Evolutionary conservation across 768 basidiomycete species (phyloP).

Genomic region (Suillus clintonianus): DNA sequence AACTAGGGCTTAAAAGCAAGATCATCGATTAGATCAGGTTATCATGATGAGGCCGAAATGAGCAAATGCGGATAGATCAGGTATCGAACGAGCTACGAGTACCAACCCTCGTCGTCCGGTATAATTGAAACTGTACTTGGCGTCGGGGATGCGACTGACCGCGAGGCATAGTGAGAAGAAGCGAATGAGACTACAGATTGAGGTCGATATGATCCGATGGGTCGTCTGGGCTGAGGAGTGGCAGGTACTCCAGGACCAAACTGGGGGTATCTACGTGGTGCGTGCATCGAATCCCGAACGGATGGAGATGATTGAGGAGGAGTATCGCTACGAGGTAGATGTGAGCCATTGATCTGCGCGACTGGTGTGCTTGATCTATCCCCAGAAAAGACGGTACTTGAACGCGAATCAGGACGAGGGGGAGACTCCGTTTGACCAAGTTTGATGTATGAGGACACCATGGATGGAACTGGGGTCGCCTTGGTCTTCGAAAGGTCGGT

Average conservation of each 20-base stretch:
- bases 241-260: slow-evolving; percentile 14
- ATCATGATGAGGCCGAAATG: slow-evolving; percentile 9
- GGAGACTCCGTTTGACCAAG: slow-evolving; percentile 39
- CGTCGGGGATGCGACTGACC: slow-evolving; percentile 64
- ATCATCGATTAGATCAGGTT: slow-evolving; percentile 4
- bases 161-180: slow-evolving; percentile 28
- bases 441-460: slow-evolving; percentile 45
- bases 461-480: slow-evolving; percentile 25
- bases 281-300: slow-evolving; percentile 76
- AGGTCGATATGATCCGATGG: slow-evolving; percentile 13
- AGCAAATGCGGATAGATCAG: slow-evolving; percentile 12
- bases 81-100: slow-evolving; percentile 40
- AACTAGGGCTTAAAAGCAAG: neutral
- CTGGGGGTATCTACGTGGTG: slow-evolving; percentile 34
- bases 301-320: slow-evolving; percentile 48
- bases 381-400: slow-evolving; percentile 60
- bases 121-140: slow-evolving; percentile 73
- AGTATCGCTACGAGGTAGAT: slow-evolving; percentile 40
- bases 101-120: slow-evolving; percentile 81
- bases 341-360: slow-evolving; percentile 35
- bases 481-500: slow-evolving; percentile 56
- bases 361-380: slow-evolving; percentile 56
- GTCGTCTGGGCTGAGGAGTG: slow-evolving; percentile 5
- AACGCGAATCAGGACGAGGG: slow-evolving; percentile 73
- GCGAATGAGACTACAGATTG: slow-evolving; percentile 3